Evolutionary conservation across 202 grass and related monocot genomes (phyloP).

Genomic region (Hordeum pubiflorum): DNA sequence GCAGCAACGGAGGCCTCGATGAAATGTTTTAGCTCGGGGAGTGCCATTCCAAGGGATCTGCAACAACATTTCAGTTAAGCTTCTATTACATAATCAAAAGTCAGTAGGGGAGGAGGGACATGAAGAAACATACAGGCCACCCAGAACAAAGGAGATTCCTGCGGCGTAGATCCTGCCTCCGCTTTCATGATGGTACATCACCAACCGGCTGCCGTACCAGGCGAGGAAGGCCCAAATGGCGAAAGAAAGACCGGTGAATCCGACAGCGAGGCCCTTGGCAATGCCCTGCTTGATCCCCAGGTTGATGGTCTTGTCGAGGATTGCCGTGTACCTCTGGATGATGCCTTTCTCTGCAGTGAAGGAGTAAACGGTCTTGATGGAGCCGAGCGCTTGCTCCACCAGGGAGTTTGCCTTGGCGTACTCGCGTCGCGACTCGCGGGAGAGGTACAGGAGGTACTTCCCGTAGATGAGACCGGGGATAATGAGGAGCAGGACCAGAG

Average conservation of each 20-base stretch:
- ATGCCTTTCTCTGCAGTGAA: constrained; percentile 90
- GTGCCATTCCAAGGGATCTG: constrained; percentile 95
- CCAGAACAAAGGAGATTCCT: constrained; percentile 92
- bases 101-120: neutral
- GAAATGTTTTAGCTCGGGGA: constrained; percentile 96
- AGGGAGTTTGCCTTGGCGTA: constrained; percentile 70
- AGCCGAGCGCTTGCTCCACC: constrained; percentile 70
- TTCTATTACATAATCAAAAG: constrained; percentile 8
- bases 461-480: constrained; percentile 93
- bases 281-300: constrained; percentile 92
- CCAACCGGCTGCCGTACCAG: constrained; percentile 82
- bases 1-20: constrained; percentile 79
- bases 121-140: constrained; percentile 69
- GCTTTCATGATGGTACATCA: constrained; percentile 72
- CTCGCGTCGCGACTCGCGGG: constrained; percentile 40
- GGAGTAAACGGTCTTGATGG: constrained; percentile 89
- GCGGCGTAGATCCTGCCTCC: constrained; percentile 92
- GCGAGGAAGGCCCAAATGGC: constrained; percentile 94
- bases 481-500: constrained; percentile 73
- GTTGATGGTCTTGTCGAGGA: constrained; percentile 70
- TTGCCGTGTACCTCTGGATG: constrained; percentile 53
- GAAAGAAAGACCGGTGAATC: constrained; percentile 77
- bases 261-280: constrained; percentile 80
- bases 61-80: constrained; percentile 25
- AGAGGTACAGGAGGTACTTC: constrained; percentile 88